Conservation (phyloP, 352 stramenopile species). For the Elongisporangium anandrum region DNA sequence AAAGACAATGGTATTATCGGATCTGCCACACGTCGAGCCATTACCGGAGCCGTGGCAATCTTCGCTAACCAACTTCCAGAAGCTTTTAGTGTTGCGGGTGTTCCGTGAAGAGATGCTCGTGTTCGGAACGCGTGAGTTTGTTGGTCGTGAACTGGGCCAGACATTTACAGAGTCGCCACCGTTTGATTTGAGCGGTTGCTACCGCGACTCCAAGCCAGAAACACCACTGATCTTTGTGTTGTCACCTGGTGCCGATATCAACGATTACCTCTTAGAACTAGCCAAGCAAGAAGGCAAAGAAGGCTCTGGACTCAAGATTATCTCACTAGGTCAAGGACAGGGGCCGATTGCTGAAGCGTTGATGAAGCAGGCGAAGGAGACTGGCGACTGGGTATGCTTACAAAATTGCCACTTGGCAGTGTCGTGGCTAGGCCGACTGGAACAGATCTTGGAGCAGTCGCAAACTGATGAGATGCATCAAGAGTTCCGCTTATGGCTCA, state of each 20-base stretch:
- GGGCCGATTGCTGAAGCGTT: constrained; percentile 88
- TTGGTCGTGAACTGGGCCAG: constrained; percentile 65
- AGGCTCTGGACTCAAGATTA: constrained; percentile 84
- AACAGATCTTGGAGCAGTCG: constrained; percentile 85
- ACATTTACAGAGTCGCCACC: constrained; percentile 90
- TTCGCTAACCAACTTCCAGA: constrained; percentile 84
- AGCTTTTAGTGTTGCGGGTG: constrained; percentile 85
- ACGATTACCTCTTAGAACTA: constrained; percentile 91
- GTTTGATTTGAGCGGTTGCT: constrained; percentile 91
- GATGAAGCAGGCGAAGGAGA: constrained; percentile 88
- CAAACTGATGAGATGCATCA: constrained; percentile 66
- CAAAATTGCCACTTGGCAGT: constrained; percentile 94
- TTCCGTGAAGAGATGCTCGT: constrained; percentile 90
- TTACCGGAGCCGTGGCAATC: constrained; percentile 72
- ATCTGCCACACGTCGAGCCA: constrained; percentile 67
- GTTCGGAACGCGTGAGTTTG: constrained; percentile 85
- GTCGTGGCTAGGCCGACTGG: constrained; percentile 86
- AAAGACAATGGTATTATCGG: constrained; percentile 62
- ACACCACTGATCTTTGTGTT: constrained; percentile 94
- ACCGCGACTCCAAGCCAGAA: constrained; percentile 87
- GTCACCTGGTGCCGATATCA: constrained; percentile 91
- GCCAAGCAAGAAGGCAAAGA: constrained; percentile 89
- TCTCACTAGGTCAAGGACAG: constrained; percentile 93
- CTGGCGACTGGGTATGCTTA: constrained; percentile 93
- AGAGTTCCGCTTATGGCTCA: constrained; percentile 93